Base-by-base conservation (phyloP, 306 rosid species). In the Fragaria vesca region DNA sequence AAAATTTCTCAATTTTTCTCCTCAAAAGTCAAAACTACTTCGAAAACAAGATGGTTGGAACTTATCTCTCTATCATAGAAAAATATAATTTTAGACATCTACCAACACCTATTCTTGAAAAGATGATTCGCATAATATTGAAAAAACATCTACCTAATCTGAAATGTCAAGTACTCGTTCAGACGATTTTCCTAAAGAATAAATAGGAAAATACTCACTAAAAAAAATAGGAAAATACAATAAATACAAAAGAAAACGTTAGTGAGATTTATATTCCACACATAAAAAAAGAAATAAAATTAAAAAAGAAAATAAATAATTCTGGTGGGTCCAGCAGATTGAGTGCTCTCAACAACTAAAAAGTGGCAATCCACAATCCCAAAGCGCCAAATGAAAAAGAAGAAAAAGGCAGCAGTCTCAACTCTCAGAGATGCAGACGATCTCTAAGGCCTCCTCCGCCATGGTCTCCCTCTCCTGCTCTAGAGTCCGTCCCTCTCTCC, bases 401-500 rank as follows among this genome's bases (percentile, higher is more conserved):
- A 30, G 7, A 62, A 15, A 63, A 7, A 30, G 42, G 36, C 9
- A 20, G 7, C 45, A 24, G 17, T 48, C 54, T 48, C 32, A 0
- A 58, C 13, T 58, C 3, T 21, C 6, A 15, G 21, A 63, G 38
- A 63, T 63, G 69, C 69, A 63, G 69, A 63, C 69, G 91, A 81
- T 91, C 78, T 84, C 84, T 16, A 93, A 66, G 77, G 87, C 88
- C 36, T 85, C 96, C 18, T 85, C 84, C 58, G 88, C 98, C 63
- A 87, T 91, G 91, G 85, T 93, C 70, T 67, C 93, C 75, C 24
- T 89, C 16, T 83, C 94, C 76, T 85, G 83, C 76, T 72, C 94
- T 65, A 84, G 81, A 94, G 98, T 93, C 71, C 28, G 58, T 76
- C n/a, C 47, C 45, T 45, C 60, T 45, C 57, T 34, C 54, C n/a